A percentile compares a stretch with the other conserved stretches of the same genome.
These are phyloP conservation scores for Omphalea diandra DNA, from an alignment of 441 rosid species.

Conservation along the genomic window DNA sequence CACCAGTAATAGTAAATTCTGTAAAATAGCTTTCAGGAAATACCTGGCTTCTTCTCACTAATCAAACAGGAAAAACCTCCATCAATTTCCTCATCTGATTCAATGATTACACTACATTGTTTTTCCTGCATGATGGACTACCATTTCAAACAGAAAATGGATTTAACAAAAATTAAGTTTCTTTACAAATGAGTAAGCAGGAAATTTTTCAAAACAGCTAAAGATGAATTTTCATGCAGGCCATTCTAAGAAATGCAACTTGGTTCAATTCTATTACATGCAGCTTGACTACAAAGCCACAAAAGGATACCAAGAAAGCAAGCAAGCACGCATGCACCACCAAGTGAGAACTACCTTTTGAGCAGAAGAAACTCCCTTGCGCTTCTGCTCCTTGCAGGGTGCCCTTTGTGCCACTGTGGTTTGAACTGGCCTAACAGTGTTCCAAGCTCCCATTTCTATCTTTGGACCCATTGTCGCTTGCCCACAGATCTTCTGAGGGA, in stretches of 20 bases:
- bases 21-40: background rate
- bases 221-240: background rate
- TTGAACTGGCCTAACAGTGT: conserved; percentile 49
- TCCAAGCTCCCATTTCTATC: conserved; percentile 60
- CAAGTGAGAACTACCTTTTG: conserved; percentile 40
- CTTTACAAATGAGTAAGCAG: background rate
- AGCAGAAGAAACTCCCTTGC: conserved; percentile 25
- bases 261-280: background rate
- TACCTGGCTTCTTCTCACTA: conserved; percentile 58
- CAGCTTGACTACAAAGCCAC: conserved; percentile 11
- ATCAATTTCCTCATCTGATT: conserved; percentile 83
- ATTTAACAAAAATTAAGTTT: background rate
- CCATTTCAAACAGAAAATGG: conserved; percentile 7
- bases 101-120: conserved; percentile 40
- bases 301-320: background rate
- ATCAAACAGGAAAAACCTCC: conserved; percentile 76
- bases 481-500: conserved; percentile 29
- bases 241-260: conserved; percentile 8
- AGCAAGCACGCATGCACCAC: background rate
- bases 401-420: conserved; percentile 24
- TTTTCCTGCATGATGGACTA: conserved; percentile 44
- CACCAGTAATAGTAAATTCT: background rate
- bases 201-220: background rate
- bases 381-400: conserved; percentile 26
- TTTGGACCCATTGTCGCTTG: conserved; percentile 34